A percentile compares a stretch with the other conserved stretches of the same genome.
phyloP scores from a whole-genome alignment of 139 green algal species.

The Coccomyxa sp. region DNA sequence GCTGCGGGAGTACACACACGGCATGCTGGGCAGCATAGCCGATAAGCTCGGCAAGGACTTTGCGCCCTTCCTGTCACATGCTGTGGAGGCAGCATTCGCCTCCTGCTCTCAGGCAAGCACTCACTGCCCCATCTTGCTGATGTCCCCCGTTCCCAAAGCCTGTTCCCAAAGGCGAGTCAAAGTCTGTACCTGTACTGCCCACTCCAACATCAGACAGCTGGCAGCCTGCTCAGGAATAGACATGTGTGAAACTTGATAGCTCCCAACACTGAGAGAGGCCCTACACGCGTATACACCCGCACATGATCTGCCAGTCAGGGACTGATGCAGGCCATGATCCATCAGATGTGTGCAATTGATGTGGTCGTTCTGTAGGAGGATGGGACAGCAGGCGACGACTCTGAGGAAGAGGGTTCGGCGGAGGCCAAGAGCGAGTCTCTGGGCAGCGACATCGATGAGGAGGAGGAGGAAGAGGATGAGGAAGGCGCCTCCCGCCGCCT shows the following conservation, averaged over 20 bases:
- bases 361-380: conserved; percentile 8
- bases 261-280: too few relatives aligned
- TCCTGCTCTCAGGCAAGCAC: conserved; percentile 29
- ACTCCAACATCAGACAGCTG: too few relatives aligned
- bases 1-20: conserved; percentile 72
- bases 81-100: conserved; percentile 44
- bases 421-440: not conserved
- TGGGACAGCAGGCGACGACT: conserved; percentile 3
- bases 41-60: conserved; percentile 42
- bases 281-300: too few relatives aligned
- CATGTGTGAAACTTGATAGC: too few relatives aligned
- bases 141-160: too few relatives aligned
- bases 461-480: conserved; percentile 24
- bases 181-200: too few relatives aligned
- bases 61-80: conserved; percentile 30
- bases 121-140: too few relatives aligned
- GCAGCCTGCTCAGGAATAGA: too few relatives aligned
- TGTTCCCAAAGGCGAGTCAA: too few relatives aligned
- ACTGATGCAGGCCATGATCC: not conserved
- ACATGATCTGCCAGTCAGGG: too few relatives aligned
- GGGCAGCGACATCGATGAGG: conserved; percentile 3
- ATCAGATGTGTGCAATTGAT: not conserved
- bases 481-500: conserved; percentile 24
- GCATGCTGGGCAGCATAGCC: conserved; percentile 44
- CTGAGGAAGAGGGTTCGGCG: not conserved